Conservation (phyloP, 2,329 filamentous ascomycete genomes). For the Immersiporthe knoxdaviesiana region DNA sequence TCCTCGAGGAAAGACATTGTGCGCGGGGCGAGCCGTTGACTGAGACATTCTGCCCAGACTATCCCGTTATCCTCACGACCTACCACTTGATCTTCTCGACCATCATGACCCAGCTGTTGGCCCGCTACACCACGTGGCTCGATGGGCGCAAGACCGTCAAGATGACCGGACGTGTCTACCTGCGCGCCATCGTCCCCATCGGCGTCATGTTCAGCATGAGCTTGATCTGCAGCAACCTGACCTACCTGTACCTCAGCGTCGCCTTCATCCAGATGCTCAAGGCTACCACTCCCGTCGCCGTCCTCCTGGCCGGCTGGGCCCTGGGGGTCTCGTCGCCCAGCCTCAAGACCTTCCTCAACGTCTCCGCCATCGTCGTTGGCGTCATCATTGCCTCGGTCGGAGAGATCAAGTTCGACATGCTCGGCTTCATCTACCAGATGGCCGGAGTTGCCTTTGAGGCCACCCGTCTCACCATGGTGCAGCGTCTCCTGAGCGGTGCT, state of each 20-base stretch:
- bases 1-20: not conserved
- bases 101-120: constrained; percentile 90
- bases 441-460: constrained; percentile 82
- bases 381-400: constrained; percentile 93
- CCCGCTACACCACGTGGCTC: constrained; percentile 84
- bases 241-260: constrained; percentile 93
- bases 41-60: constrained; percentile 50
- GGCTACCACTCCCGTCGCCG: constrained; percentile 93
- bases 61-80: constrained; percentile 84
- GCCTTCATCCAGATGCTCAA: constrained; percentile 99
- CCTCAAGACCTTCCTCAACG: constrained; percentile 86
- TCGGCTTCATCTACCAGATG: constrained; percentile 78
- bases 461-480: constrained; percentile 80
- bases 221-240: constrained; percentile 94
- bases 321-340: constrained; percentile 85
- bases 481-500: constrained; percentile 77
- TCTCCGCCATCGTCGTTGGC: constrained; percentile 92
- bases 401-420: constrained; percentile 89
- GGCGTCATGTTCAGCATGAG: constrained; percentile 95
- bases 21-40: constrained; percentile 29
- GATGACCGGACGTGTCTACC: constrained; percentile 93
- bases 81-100: constrained; percentile 95
- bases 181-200: constrained; percentile 92
- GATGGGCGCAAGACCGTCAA: constrained; percentile 95
- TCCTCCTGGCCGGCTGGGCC: constrained; percentile 85